A percentile compares a stretch with the other conserved stretches of the same genome.
Conservation (phyloP, 768 basidiomycete species). For the Asterophora parasitica region DNA sequence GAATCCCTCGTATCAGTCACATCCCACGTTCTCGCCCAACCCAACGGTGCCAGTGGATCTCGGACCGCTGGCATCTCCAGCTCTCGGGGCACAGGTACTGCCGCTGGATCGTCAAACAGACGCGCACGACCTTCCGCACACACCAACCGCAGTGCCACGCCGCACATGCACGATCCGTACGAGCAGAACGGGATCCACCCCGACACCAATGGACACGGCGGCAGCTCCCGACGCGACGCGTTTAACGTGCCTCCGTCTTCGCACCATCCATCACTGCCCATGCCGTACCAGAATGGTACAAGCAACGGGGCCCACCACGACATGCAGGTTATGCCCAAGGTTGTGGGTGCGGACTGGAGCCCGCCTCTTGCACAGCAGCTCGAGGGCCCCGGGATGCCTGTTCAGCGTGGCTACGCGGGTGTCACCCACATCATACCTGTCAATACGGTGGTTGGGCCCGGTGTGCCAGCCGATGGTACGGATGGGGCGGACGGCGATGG, state of each 20-base stretch:
- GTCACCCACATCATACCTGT: conserved; percentile 26
- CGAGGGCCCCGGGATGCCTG: conserved; percentile 78
- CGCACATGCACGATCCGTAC: conserved; percentile 33
- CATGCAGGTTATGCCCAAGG: conserved; percentile 28
- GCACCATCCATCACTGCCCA: conserved; percentile 53
- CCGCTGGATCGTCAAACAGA: conserved; percentile 29
- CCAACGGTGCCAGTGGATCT: conserved; percentile 25
- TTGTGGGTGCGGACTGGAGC: conserved; percentile 41
- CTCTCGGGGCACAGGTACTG: conserved; percentile 9
- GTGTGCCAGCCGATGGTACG: conserved; percentile 23
- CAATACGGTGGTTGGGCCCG: conserved; percentile 27
- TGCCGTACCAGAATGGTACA: conserved; percentile 33
- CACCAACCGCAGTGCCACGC: conserved; percentile 37
- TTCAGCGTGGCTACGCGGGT: conserved; percentile 39
- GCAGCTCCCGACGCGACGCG: conserved; percentile 31
- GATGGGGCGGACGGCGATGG: conserved; percentile 49
- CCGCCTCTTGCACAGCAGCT: conserved; percentile 50
- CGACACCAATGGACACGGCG: conserved; percentile 9
- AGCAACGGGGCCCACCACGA: conserved; percentile 36
- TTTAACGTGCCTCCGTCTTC: conserved; percentile 49
- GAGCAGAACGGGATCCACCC: conserved; percentile 26
- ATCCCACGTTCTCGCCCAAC: conserved; percentile 50
- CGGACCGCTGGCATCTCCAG: conserved; percentile 20
- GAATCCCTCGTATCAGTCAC: conserved; percentile 70
- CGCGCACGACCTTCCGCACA: conserved; percentile 38